phyloP scores from a whole-genome alignment of 108 stramenopile genomes.

The Epithemia pelagica region DNA sequence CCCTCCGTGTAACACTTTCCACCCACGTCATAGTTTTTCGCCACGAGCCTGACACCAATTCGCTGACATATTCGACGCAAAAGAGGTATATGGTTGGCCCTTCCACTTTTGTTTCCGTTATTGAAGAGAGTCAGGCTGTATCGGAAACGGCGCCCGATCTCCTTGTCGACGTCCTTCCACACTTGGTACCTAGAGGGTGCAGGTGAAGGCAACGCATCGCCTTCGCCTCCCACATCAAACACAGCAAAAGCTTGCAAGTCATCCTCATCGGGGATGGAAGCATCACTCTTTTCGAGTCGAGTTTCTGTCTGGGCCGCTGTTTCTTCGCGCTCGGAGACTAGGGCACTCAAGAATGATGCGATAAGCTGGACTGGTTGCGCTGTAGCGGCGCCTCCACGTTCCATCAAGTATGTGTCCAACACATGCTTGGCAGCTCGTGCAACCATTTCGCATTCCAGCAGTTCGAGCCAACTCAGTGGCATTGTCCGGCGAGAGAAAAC shows the following conservation, averaged over 20 bases:
- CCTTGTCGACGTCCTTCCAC: conserved; percentile 73
- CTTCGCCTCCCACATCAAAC: conserved; percentile 33
- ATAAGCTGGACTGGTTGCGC: conserved; percentile 66
- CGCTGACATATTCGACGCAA: conserved; percentile 87
- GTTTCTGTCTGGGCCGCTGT: conserved; percentile 75
- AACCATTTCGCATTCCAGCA: conserved; percentile 96
- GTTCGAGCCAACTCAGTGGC: conserved; percentile 88
- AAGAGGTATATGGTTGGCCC: conserved; percentile 55
- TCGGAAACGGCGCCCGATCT: conserved; percentile 66
- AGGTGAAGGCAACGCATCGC: conserved; percentile 21
- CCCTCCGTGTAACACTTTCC: conserved; percentile 47
- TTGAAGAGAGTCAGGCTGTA: conserved; percentile 69
- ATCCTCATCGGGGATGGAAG: conserved; percentile 37
- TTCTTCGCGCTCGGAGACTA: conserved; percentile 76
- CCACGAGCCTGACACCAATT: conserved; percentile 77
- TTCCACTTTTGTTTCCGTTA: conserved; percentile 13
- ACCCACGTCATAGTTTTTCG: conserved; percentile 64
- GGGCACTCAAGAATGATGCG: conserved; percentile 80
- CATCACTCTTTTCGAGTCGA: conserved; percentile 26
- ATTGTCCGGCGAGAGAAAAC: conserved; percentile 48
- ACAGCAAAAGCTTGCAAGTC: conserved; percentile 46
- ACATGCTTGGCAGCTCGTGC: conserved; percentile 90
- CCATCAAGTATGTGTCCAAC: conserved; percentile 61
- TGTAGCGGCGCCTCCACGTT: conserved; percentile 41
- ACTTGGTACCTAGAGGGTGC: conserved; percentile 44